A percentile compares a stretch with the other conserved stretches of the same genome.
Evolutionary conservation across 495 filamentous ascomycete genomes (phyloP).

Genomic region (Podospora conica): DNA sequence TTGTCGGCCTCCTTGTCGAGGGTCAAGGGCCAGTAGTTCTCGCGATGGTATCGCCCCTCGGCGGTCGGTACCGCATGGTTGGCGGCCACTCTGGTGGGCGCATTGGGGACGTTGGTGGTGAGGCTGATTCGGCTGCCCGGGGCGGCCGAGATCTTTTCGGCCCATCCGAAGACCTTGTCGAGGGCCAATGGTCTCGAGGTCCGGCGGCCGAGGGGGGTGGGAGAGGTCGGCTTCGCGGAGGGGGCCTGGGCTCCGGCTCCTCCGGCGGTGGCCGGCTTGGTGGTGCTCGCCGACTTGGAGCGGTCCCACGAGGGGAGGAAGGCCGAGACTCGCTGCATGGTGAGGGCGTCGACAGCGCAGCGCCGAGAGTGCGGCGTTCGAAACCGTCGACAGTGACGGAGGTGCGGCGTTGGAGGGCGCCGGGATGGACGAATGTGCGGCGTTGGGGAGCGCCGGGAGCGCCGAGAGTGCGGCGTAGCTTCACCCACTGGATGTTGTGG

Average conservation of each 20-base stretch:
- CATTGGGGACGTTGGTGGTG: constrained; percentile 38
- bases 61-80: constrained; percentile 40
- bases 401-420: neutral
- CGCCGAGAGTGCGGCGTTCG: no score
- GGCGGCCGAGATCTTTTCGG: constrained; percentile 35
- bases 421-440: neutral
- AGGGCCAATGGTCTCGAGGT: constrained; percentile 23
- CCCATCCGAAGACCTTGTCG: constrained; percentile 43
- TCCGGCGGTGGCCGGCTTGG: constrained; percentile 7
- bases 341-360: constrained; percentile 19
- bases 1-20: constrained; percentile 83
- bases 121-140: constrained; percentile 30
- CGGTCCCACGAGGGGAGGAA: constrained; percentile 47
- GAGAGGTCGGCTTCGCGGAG: constrained; percentile 20
- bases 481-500: neutral
- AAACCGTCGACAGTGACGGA: no score
- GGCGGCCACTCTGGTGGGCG: constrained; percentile 26
- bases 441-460: no score
- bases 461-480: neutral
- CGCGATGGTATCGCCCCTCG: constrained; percentile 36
- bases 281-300: constrained; percentile 28
- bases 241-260: constrained; percentile 8
- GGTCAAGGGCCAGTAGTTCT: constrained; percentile 74
- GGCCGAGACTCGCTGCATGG: constrained; percentile 48
- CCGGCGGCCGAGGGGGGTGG: constrained; percentile 16